Evolutionary conservation across 352 stramenopile species (phyloP), one percentile per base, ranked within the genome.

Genomic region (Phytophthora pinifolia): DNA sequence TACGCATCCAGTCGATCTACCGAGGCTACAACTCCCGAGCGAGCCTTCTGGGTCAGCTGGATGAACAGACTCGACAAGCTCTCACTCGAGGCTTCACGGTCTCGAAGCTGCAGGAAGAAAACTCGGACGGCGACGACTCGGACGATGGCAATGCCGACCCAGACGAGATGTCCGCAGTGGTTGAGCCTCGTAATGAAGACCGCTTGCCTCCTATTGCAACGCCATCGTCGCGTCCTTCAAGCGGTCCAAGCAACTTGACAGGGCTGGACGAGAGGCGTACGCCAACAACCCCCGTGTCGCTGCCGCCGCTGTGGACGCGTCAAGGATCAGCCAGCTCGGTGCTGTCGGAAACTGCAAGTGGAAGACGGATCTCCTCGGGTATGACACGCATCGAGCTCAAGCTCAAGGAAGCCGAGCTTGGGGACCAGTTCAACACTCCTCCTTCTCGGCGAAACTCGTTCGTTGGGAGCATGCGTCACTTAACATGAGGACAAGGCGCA

Each of bases 1-100:
- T 83, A 17, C 68, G 79, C 0, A 89, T 89, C 32, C 76, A 89
- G 48, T 81, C 72, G 13, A 83, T 86, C 30, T 87, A 83, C 54
- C 76, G 76, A 1, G 76, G 77, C 1, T 89, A 85, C 57, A 85
- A 76, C 42, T 83, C 69, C 9, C 74, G 76, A 3, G 55, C 65
- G 3, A 77, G 70, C 59, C 36, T 83, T 18, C 15, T 83, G 12
- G 37, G 54, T 7, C 61, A 83, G 35, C 46, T 83, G 13, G 71
- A 82, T 34, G 61, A 76, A 7, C 58, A 72, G 10, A 46, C 37
- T 6, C 33, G 47, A 6, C 45, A 51, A 42, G 48, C n/a, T n/a
- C 53, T 74, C 22, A 31, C 42, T 17, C 37, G 15, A 47, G 20
- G 49, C 25, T 46, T 60, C 27, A 18, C 15, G n/a, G 36, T 31